A percentile compares a stretch with the other conserved stretches of the same genome.
Conservation (phyloP, 129 eudicot species). For the Helianthus tuberosus region DNA sequence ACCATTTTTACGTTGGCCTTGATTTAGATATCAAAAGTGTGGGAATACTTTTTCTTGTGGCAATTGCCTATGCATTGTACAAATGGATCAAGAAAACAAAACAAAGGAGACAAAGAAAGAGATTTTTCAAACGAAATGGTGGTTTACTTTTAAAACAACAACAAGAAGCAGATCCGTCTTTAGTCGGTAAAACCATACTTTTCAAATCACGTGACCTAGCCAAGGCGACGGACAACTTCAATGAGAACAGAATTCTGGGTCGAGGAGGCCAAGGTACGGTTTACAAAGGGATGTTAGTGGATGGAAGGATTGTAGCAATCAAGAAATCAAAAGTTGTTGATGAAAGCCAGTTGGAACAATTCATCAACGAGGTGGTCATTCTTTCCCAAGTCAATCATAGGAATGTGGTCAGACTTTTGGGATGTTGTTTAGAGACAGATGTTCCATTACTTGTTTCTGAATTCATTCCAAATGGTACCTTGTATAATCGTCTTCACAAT, state of each 20-base stretch:
- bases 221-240: constrained; percentile 38
- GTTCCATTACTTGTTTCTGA: constrained; percentile 38
- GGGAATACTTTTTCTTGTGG: constrained; percentile 2
- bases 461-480: constrained; percentile 38
- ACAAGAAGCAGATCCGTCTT: constrained; percentile 16
- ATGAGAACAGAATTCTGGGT: constrained; percentile 29
- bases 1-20: not conserved
- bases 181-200: constrained; percentile 25
- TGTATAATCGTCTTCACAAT: constrained; percentile 26
- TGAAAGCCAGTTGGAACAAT: constrained; percentile 28
- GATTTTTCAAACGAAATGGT: constrained; percentile 32
- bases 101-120: constrained; percentile 18
- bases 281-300: constrained; percentile 36
- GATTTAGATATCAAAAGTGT: not conserved
- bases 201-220: constrained; percentile 34
- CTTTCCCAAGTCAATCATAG: constrained; percentile 41
- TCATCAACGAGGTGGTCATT: constrained; percentile 39
- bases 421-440: constrained; percentile 40
- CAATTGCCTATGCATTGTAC: constrained; percentile 10
- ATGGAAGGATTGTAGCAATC: constrained; percentile 31
- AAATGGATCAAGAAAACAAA: not conserved
- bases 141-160: constrained; percentile 34
- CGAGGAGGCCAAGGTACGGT: constrained; percentile 41
- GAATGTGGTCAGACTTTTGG: constrained; percentile 31
- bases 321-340: constrained; percentile 31